Percentiles rank a stretch among this genome's conserved stretches.
Evolutionary conservation across 805 yeast species (phyloP).

Genomic region (Sungouiella thailandica): DNA sequence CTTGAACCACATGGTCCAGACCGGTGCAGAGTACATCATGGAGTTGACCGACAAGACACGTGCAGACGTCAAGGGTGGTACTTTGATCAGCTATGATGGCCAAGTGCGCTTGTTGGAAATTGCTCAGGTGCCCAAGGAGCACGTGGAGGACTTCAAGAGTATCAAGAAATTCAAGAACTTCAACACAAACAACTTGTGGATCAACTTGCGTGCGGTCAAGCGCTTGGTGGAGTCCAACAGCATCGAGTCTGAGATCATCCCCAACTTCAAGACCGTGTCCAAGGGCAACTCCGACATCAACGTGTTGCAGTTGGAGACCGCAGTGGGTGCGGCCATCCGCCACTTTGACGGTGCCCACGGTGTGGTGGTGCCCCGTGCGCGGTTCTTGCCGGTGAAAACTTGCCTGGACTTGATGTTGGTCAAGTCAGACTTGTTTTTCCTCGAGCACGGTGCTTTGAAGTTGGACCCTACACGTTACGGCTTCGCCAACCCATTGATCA

Average conservation of each 20-base stretch:
- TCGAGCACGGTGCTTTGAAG: constrained; percentile 87
- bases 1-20: constrained; percentile 86
- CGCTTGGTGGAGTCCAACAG: constrained; percentile 80
- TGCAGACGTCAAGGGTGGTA: constrained; percentile 99
- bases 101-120: constrained; percentile 91
- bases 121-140: constrained; percentile 98
- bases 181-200: constrained; percentile 98
- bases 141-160: constrained; percentile 95
- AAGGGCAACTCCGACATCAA: constrained; percentile 73
- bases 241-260: constrained; percentile 89
- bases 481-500: constrained; percentile 88
- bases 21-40: constrained; percentile 93
- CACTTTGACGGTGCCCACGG: constrained; percentile 95
- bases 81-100: constrained; percentile 93
- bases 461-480: constrained; percentile 84
- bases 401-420: constrained; percentile 92
- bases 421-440: constrained; percentile 86
- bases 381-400: constrained; percentile 97
- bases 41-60: constrained; percentile 98
- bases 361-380: constrained; percentile 95
- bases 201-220: constrained; percentile 89
- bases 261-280: constrained; percentile 81
- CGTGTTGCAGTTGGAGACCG: constrained; percentile 95
- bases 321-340: constrained; percentile 98
- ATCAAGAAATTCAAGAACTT: constrained; percentile 97